Conservation (phyloP, 495 filamentous ascomycete species). For the Choiromyces venosus region DNA sequence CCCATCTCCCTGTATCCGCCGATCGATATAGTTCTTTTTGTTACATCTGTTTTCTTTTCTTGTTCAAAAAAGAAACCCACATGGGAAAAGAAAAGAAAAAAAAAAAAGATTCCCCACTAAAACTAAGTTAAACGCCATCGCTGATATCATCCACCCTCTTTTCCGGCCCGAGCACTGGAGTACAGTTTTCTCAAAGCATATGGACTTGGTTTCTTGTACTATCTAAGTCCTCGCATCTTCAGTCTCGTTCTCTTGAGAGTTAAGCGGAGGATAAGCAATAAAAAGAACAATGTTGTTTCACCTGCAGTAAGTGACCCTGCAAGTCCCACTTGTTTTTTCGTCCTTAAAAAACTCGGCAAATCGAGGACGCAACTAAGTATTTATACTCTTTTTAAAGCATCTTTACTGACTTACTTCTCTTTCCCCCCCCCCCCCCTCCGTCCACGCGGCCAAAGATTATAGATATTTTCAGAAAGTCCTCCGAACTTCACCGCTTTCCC, state of each 20-base stretch:
- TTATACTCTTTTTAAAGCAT: constrained; percentile 16
- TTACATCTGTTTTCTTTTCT: background rate
- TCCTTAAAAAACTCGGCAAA: constrained; percentile 13
- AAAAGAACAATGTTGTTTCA: constrained; percentile 40
- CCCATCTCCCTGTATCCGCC: background rate
- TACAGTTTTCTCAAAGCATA: constrained; percentile 67
- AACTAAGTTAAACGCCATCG: constrained; percentile 26
- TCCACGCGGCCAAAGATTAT: constrained; percentile 31
- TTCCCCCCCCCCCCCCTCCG: background rate
- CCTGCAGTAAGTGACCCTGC: constrained; percentile 42
- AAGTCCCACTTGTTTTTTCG: constrained; percentile 33
- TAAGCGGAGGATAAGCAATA: constrained; percentile 47
- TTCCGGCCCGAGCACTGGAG: background rate
- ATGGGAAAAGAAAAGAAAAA: no score
- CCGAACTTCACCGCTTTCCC: constrained; percentile 60
- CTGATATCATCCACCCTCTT: constrained; percentile 21
- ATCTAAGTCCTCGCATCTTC: constrained; percentile 61
- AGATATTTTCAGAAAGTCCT: constrained; percentile 44
- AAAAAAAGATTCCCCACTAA: background rate
- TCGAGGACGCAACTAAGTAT: constrained; percentile 18
- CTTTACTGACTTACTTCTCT: background rate
- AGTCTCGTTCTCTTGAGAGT: constrained; percentile 52
- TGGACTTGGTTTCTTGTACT: constrained; percentile 66
- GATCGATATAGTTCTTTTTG: background rate
- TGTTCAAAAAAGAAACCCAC: background rate